A percentile compares a stretch with the other conserved stretches of the same genome.
Evolutionary conservation across 2,329 filamentous ascomycete genomes (phyloP).

Genomic region (Alternaria sp.): DNA sequence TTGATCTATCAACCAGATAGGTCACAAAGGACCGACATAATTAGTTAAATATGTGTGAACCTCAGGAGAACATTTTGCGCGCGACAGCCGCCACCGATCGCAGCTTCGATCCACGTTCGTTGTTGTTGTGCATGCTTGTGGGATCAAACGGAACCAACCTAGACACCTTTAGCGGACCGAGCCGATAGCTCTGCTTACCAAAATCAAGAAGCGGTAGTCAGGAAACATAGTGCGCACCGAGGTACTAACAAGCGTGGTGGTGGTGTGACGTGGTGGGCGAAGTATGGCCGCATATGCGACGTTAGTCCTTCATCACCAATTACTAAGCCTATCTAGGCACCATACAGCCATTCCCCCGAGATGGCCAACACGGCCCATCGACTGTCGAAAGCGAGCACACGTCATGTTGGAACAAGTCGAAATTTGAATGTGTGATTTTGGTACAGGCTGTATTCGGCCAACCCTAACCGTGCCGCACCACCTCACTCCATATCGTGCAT

Average conservation of each 20-base stretch:
- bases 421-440: conserved; percentile 52
- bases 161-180: conserved; percentile 31
- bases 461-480: conserved; percentile 44
- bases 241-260: conserved; percentile 21
- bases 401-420: conserved; percentile 39
- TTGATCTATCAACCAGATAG: conserved; percentile 18
- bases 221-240: conserved; percentile 28
- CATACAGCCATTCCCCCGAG: conserved; percentile 6
- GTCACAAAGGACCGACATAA: conserved; percentile 8
- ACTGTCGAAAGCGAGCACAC: neutral
- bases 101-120: neutral
- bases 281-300: conserved; percentile 36
- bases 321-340: conserved; percentile 13
- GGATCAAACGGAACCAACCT: conserved; percentile 1
- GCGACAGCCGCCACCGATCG: neutral
- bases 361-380: neutral
- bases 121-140: neutral
- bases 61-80: neutral
- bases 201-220: conserved; percentile 20
- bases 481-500: conserved; percentile 44
- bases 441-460: conserved; percentile 50
- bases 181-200: conserved; percentile 18
- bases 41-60: neutral
- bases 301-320: conserved; percentile 31
- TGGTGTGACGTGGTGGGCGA: conserved; percentile 48